phyloP scores from a whole-genome alignment of 2,329 filamentous ascomycete species.

The Penicillium corylophilum region DNA sequence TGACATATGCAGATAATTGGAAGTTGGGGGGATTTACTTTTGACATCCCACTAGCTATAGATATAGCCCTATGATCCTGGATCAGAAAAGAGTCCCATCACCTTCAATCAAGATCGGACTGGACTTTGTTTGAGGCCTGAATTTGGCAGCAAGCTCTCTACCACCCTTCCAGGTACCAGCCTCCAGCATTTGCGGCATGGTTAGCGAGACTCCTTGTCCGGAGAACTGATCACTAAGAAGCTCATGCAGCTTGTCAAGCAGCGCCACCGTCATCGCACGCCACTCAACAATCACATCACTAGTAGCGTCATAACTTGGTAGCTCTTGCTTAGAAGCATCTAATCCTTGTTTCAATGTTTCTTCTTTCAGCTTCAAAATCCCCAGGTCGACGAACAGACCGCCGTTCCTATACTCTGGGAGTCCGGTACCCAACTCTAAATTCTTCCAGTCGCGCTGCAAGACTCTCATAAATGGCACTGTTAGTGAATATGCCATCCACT shows the following conservation, averaged over 20 bases:
- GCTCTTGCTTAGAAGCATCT: slow-evolving; percentile 40
- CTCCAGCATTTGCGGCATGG: slow-evolving; percentile 53
- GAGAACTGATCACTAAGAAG: slow-evolving; percentile 48
- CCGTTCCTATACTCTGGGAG: slow-evolving; percentile 73
- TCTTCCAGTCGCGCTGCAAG: slow-evolving; percentile 53
- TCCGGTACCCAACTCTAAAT: slow-evolving; percentile 60
- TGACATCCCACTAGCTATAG: no score
- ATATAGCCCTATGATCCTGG: background rate
- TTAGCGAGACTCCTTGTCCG: slow-evolving; percentile 39
- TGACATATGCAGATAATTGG: no score
- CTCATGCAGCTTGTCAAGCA: slow-evolving; percentile 56
- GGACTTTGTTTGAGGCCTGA: slow-evolving; percentile 32
- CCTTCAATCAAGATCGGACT: slow-evolving; percentile 42
- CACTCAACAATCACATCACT: slow-evolving; percentile 66
- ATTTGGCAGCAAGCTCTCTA: slow-evolving; percentile 37
- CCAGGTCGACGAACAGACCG: slow-evolving; percentile 64
- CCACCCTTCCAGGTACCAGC: slow-evolving; percentile 55
- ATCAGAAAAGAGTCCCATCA: slow-evolving; percentile 42
- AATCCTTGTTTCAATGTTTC: slow-evolving; percentile 47
- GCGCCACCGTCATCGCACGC: slow-evolving; percentile 62
- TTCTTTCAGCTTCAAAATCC: slow-evolving; percentile 53
- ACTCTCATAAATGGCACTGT: slow-evolving; percentile 63
- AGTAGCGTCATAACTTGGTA: slow-evolving; percentile 55
- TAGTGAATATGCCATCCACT: slow-evolving; percentile 72
- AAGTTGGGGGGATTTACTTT: no score